Evolutionary conservation across 495 filamentous ascomycete genomes (phyloP).

Genomic region (Glarea lozoyensis): DNA sequence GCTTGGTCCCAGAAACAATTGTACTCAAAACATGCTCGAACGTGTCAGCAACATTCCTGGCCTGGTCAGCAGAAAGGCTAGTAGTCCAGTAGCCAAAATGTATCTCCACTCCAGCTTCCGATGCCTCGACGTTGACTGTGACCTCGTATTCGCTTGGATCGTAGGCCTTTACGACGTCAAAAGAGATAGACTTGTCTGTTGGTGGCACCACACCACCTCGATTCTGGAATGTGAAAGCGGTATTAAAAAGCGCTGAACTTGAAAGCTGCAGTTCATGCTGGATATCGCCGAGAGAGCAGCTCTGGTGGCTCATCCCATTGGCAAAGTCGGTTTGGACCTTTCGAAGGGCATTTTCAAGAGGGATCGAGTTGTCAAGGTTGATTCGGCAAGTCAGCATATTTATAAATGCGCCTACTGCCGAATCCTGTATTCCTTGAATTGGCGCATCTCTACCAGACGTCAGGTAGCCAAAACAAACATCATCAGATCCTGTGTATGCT

Average conservation of each 20-base stretch:
- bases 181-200: neutral
- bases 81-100: slow-evolving; percentile 6
- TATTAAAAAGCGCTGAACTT: slow-evolving; percentile 5
- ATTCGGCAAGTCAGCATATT: slow-evolving; percentile 9
- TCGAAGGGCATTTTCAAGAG: neutral
- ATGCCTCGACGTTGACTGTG: slow-evolving; percentile 2
- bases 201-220: neutral
- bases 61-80: neutral
- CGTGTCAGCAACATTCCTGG: slow-evolving; percentile 1
- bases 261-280: slow-evolving; percentile 6
- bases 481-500: slow-evolving; percentile 39
- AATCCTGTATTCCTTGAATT: slow-evolving; percentile 16
- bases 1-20: neutral
- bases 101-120: neutral
- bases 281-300: slow-evolving; percentile 3
- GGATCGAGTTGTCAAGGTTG: neutral
- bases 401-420: slow-evolving; percentile 15
- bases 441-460: slow-evolving; percentile 15
- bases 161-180: neutral
- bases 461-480: slow-evolving; percentile 45
- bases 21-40: slow-evolving; percentile 3
- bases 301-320: slow-evolving; percentile 1
- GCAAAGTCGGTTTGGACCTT: neutral
- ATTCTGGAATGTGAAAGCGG: slow-evolving; percentile 4
- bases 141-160: slow-evolving; percentile 8